Evolutionary conservation across 2,329 filamentous ascomycete species (phyloP).

Genomic region (Periconia sp.): DNA sequence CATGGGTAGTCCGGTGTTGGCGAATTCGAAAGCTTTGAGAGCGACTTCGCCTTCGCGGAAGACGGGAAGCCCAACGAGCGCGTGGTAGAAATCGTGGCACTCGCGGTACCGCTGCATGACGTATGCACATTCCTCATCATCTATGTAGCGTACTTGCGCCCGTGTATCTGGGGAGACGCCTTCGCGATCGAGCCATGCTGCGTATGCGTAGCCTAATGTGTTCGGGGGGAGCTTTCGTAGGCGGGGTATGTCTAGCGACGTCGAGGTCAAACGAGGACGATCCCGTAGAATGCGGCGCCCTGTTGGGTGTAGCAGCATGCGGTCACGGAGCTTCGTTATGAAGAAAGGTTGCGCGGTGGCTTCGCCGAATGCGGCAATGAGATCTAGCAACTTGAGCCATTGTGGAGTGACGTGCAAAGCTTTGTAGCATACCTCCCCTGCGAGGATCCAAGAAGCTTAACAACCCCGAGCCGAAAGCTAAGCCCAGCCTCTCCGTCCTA

Average conservation of each 20-base stretch:
- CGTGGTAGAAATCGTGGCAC: constrained; percentile 98
- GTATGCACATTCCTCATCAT: constrained; percentile 94
- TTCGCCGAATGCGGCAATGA: constrained; percentile 94
- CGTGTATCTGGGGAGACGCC: constrained; percentile 92
- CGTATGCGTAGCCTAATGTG: constrained; percentile 82
- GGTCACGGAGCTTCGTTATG: constrained; percentile 86
- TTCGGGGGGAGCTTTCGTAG: constrained; percentile 75
- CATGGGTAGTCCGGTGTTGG: constrained; percentile 94
- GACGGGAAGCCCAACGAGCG: constrained; percentile 86
- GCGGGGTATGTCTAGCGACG: constrained; percentile 68
- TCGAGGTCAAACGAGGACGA: constrained; percentile 84
- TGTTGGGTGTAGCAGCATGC: constrained; percentile 84
- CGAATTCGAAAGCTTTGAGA: constrained; percentile 97
- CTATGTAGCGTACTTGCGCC: constrained; percentile 82
- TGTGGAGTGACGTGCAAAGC: not conserved
- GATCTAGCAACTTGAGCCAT: constrained; percentile 61
- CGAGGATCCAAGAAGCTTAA: constrained; percentile 74
- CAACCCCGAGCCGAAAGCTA: constrained; percentile 68
- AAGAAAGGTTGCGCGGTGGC: constrained; percentile 94
- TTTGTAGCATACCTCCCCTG: constrained; percentile 67
- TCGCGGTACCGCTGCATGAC: constrained; percentile 98
- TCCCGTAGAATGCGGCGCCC: constrained; percentile 91
- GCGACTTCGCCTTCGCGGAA: constrained; percentile 96
- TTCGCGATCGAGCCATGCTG: constrained; percentile 90
- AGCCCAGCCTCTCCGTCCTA: constrained; percentile 72